Base-by-base conservation (phyloP, 495 filamentous ascomycete genomes). In the Penicillium ochrochloron region DNA sequence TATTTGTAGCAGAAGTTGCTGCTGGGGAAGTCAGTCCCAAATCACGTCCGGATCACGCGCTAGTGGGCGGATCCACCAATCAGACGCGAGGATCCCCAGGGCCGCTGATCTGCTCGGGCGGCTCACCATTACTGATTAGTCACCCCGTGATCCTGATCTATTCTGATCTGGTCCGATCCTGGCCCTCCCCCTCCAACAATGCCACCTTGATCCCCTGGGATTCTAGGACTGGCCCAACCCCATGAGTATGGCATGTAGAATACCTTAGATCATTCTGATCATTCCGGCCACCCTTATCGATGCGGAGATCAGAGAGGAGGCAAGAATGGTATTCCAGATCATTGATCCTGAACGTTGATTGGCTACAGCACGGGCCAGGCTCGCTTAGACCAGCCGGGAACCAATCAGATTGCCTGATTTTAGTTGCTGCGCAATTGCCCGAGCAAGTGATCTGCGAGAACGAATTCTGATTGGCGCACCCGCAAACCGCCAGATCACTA, bases 1-100 rank as follows among this genome's bases (percentile, higher is more conserved):
- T 83, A 83, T 83, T 84, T 84, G 76, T 83, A 80, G 74, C 53
- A 72, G 69, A 63, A 62, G 56, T 57, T 23, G 62, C 61, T 19
- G 53, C 31, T 12, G 53, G 53, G 53, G 31, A 21, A 25, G 31
- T 35, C 29, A n/a, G 53, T 56, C 53, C 29, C 21, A 44, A 58
- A 58, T 58, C 56, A 58, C 53, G 48, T 52, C 51, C 73, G 72
- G 76, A 81, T 81, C 80, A 82, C 77, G 65, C 80, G 71, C 77
- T 75, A 77, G 65, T 48, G 11, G 29, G 53, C 12, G 50, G 68
- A 77, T 76, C 73, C 52, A 62, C 80, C 80, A 83, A 83, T 83
- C 67, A 81, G 71, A 39, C 60, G 0, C 2, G 35, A 65, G 70
- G 76, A 79, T 78, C 75, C 68, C 17, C 50, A 53, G 50, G 50